These are phyloP conservation scores for Linaria vulgaris DNA, from an alignment of 257 asterid genomes.

Conservation along the genomic window DNA sequence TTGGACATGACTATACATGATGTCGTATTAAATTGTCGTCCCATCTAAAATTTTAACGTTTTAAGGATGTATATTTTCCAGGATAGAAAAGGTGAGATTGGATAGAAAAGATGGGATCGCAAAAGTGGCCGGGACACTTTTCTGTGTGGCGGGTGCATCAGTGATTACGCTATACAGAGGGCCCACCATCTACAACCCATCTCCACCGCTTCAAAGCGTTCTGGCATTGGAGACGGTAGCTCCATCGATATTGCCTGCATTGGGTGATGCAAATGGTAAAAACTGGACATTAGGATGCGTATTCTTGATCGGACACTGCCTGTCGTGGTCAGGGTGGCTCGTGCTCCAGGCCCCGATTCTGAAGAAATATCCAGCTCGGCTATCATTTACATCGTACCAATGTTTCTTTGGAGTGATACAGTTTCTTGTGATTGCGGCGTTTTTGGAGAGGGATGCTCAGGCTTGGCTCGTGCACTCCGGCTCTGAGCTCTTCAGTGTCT, in stretches of 20 bases:
- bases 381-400: conserved; percentile 86
- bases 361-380: conserved; percentile 87
- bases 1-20: too few species aligned
- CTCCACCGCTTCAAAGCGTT: conserved; percentile 36
- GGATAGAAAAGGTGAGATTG: conserved; percentile 81
- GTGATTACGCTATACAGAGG: conserved; percentile 93
- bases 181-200: conserved; percentile 86
- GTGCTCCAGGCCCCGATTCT: conserved; percentile 87
- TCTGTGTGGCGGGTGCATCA: conserved; percentile 95
- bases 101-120: conserved; percentile 85
- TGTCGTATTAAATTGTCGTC: too few species aligned
- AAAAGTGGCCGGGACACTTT: conserved; percentile 66
- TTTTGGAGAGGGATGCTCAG: conserved; percentile 73
- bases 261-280: conserved; percentile 76
- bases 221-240: neutral
- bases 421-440: conserved; percentile 76
- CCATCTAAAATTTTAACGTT: too few species aligned
- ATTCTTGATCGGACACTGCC: conserved; percentile 86
- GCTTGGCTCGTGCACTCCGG: conserved; percentile 91
- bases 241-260: conserved; percentile 18
- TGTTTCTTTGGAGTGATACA: conserved; percentile 86
- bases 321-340: conserved; percentile 97
- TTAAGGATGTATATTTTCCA: conserved; percentile 29
- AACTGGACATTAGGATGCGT: conserved; percentile 92
- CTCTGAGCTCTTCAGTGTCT: conserved; percentile 85